Evolutionary conservation across 1,284 basidiomycete species (phyloP).

Genomic region (Agroathelia rolfsii): DNA sequence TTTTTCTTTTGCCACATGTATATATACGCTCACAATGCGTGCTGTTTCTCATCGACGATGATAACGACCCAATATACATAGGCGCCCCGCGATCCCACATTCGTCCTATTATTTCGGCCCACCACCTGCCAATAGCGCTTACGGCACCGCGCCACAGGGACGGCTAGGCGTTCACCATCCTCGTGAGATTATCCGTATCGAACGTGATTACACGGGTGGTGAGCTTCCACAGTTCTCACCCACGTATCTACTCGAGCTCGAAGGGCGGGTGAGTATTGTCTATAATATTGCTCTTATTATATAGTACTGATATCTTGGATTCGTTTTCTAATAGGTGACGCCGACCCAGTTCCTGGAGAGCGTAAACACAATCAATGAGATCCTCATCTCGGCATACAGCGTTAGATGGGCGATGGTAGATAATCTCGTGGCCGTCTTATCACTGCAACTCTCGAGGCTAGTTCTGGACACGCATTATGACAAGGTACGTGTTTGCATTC

Average conservation of each 20-base stretch:
- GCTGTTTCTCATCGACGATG: too few species aligned
- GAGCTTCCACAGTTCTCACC: constrained; percentile 75
- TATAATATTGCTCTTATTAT: constrained; percentile 5
- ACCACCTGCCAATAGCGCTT: constrained; percentile 62
- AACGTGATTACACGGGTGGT: constrained; percentile 74
- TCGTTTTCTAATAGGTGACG: constrained; percentile 43
- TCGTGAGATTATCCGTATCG: constrained; percentile 75
- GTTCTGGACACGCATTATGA: constrained; percentile 64
- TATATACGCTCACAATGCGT: too few species aligned
- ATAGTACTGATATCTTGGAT: not conserved
- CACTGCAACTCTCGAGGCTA: constrained; percentile 62
- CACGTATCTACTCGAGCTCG: constrained; percentile 74
- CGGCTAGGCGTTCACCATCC: constrained; percentile 75
- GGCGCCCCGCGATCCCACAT: constrained; percentile 50
- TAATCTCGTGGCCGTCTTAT: constrained; percentile 62
- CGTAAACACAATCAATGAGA: constrained; percentile 77
- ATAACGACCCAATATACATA: constrained; percentile 28
- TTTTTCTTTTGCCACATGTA: too few species aligned
- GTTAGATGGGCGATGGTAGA: constrained; percentile 53
- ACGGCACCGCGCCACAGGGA: constrained; percentile 65
- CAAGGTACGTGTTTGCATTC: constrained; percentile 39
- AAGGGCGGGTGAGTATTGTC: constrained; percentile 59
- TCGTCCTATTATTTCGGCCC: constrained; percentile 81
- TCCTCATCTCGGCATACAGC: constrained; percentile 71
- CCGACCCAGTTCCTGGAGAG: constrained; percentile 77